phyloP scores from a whole-genome alignment of 441 rosid genomes.

The Kokia cookei region DNA sequence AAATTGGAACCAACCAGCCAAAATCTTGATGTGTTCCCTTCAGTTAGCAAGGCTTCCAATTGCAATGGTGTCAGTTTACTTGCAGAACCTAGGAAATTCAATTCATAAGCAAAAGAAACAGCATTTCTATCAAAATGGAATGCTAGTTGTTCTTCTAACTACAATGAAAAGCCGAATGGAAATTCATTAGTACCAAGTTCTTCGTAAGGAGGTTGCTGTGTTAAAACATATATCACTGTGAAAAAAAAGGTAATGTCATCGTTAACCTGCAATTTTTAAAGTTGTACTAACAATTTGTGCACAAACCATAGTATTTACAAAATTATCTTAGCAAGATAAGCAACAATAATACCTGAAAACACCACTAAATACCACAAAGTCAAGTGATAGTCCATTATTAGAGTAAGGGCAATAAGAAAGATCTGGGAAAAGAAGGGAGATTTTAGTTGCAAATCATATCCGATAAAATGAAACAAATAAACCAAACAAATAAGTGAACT shows the following conservation, averaged over 20 bases:
- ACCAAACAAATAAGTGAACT: background rate
- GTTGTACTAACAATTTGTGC: background rate
- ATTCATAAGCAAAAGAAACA: background rate
- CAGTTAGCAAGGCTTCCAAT: constrained; percentile 69
- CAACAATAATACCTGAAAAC: constrained; percentile 44
- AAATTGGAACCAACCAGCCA: constrained; percentile 71
- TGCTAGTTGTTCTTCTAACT: background rate
- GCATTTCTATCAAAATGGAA: background rate
- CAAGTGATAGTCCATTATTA: constrained; percentile 66
- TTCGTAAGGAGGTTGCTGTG: constrained; percentile 66
- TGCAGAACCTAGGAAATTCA: constrained; percentile 45
- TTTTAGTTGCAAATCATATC: background rate
- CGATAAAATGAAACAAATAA: background rate
- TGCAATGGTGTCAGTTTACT: constrained; percentile 80
- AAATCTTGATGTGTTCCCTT: constrained; percentile 66
- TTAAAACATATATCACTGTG: constrained; percentile 60
- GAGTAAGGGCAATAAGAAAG: constrained; percentile 57
- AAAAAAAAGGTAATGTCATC: background rate
- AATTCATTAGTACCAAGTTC: constrained; percentile 48
- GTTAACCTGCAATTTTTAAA: background rate
- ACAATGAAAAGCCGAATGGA: background rate
- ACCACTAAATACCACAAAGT: constrained; percentile 57
- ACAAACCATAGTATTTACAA: background rate
- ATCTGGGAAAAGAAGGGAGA: constrained; percentile 38
- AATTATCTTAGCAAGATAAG: background rate